Evolutionary conservation across 1,284 basidiomycete genomes (phyloP), one percentile per base, ranked within the genome.

Genomic region (Apiotrichum siamense): DNA sequence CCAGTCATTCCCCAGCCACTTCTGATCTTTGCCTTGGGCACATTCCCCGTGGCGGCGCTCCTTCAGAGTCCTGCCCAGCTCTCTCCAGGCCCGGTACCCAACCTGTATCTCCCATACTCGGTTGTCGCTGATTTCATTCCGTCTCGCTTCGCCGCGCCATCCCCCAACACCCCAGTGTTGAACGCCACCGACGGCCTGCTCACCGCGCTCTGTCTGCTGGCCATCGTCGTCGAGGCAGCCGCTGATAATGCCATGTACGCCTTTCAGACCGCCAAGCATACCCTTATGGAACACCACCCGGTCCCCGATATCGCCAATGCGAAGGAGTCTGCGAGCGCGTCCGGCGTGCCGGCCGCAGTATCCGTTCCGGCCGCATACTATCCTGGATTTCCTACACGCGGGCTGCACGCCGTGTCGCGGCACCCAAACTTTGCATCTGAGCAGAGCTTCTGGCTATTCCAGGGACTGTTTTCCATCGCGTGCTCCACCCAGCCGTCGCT

Each of bases 351-450:
- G 60, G 59, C 15, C 7, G 56, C n/a, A 62, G 59, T 56, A 6
- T 37, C 39, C 11, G 27, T 38, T n/a, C 85, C 23, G 76, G 79
- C 36, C 76, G 85, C 43, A 59, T 77, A 45, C 6, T 77, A 84
- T 58, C 79, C 91, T 7, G 93, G 93, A 1, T 97, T 97, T 69
- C 76, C 86, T 23, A 90, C 88, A 0, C 78, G 79, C 13, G 91
- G 92, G 1, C 73, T 97, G 11, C 97, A 88, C 87, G 80, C 82
- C 2, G 90, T 83, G 77, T 83, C 82, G 3, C 78, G 93, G 17
- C 93, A 97, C 70, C 91, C 93, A 18, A 96, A 96, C 70, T 93
- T 91, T 72, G 76, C 85, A 0, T 90, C 86, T 67, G 91, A 96
- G 68, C 90, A 93, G 73, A 74, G 76, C 9, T 90, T 92, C 74